phyloP scores from a whole-genome alignment of 2,329 filamentous ascomycete species.

The Xylariaceae sp. region DNA sequence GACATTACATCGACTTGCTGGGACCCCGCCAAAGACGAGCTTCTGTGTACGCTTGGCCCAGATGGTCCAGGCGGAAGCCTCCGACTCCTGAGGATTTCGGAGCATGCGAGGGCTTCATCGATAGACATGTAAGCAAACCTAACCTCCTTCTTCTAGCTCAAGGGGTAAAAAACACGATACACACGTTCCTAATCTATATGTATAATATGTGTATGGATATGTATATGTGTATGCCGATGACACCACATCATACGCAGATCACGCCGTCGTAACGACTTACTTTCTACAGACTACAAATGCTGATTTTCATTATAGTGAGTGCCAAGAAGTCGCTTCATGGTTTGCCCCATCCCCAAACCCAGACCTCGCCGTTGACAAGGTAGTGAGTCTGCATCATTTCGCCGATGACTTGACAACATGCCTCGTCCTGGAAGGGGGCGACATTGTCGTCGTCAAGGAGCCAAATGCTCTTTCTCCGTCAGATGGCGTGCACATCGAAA shows the following conservation, averaged over 20 bases:
- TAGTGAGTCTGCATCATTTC: constrained; percentile 80
- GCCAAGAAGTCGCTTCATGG: constrained; percentile 69
- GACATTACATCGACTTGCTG: constrained; percentile 73
- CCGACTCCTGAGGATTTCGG: constrained; percentile 57
- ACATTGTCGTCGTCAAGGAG: constrained; percentile 82
- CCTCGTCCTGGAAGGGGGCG: constrained; percentile 80
- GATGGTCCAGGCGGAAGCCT: constrained; percentile 63
- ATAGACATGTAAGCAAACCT: constrained; percentile 36
- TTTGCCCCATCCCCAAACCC: constrained; percentile 77
- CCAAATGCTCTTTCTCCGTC: constrained; percentile 40
- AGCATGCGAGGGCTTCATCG: constrained; percentile 36
- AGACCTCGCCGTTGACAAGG: constrained; percentile 65
- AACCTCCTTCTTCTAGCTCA: not conserved
- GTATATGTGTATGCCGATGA: not conserved
- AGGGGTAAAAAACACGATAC: not conserved
- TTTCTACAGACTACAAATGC: not conserved
- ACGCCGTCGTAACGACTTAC: not conserved
- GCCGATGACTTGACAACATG: constrained; percentile 72
- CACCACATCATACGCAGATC: not conserved
- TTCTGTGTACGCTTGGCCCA: constrained; percentile 82
- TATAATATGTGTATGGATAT: not conserved
- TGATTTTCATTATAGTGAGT: constrained; percentile 28
- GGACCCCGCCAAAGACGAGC: constrained; percentile 72
- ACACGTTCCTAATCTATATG: no score
- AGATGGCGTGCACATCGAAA: constrained; percentile 79